Evolutionary conservation across 345 rosid species (phyloP).

Genomic region (Hirschfeldia incana): DNA sequence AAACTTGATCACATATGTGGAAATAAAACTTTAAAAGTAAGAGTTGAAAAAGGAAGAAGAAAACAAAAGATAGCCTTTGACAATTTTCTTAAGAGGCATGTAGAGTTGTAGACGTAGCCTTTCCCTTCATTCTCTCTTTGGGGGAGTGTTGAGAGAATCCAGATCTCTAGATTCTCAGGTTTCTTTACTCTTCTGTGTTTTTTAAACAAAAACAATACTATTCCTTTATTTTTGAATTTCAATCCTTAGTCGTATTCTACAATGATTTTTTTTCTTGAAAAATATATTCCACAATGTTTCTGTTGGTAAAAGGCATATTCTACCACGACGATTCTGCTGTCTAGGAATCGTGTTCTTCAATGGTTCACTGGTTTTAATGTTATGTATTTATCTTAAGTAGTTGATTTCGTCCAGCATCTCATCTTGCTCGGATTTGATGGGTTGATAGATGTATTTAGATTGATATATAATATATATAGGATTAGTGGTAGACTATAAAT

Average conservation of each 20-base stretch:
- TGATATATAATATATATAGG: background rate
- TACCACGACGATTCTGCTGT: background rate
- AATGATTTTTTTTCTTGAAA: too few relatives aligned
- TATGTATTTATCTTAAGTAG: background rate
- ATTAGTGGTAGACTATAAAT: background rate
- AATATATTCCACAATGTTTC: background rate
- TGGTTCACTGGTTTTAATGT: background rate
- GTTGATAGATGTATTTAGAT: background rate
- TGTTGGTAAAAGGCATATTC: background rate
- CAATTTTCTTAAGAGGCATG: slow-evolving; percentile 1
- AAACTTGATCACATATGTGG: slow-evolving; percentile 7
- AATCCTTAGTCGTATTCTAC: background rate
- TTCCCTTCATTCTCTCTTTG: slow-evolving; percentile 3
- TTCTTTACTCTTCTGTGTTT: background rate
- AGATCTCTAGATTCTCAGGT: background rate
- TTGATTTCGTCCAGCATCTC: background rate
- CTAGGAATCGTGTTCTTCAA: background rate
- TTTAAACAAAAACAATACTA: background rate
- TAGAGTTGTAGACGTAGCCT: background rate
- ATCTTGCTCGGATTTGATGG: background rate
- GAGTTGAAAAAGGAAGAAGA: background rate
- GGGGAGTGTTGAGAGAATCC: background rate
- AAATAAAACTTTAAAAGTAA: background rate
- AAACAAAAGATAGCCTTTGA: slow-evolving; percentile 10
- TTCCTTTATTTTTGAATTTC: background rate